These are phyloP conservation scores for Syzygium malaccense DNA, from an alignment of 441 rosid genomes.

Conservation along the genomic window DNA sequence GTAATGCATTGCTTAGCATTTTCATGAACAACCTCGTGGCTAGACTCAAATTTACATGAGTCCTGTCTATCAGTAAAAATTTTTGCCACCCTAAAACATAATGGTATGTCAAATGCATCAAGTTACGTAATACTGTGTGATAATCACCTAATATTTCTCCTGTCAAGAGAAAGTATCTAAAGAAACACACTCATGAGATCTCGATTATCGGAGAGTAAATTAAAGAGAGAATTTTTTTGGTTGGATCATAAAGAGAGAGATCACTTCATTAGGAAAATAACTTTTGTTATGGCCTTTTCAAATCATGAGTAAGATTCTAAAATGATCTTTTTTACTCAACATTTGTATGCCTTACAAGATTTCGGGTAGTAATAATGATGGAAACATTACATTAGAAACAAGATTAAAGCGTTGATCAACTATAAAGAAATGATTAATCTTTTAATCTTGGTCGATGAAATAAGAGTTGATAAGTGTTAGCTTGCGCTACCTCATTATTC, in stretches of 20 bases:
- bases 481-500: not conserved
- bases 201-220: not conserved
- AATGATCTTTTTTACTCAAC: not conserved
- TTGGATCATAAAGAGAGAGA: not conserved
- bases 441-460: not conserved
- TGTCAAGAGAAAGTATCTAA: not conserved
- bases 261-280: not conserved
- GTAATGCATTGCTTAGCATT: not conserved
- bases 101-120: not conserved
- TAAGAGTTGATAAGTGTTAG: not conserved
- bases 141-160: not conserved
- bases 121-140: not conserved
- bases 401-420: not conserved
- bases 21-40: not conserved
- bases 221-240: not conserved
- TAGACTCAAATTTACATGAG: not conserved
- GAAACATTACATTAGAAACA: not conserved
- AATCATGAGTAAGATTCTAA: not conserved
- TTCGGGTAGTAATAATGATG: not conserved
- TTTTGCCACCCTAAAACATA: not conserved
- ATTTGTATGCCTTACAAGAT: not conserved
- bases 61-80: not conserved
- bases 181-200: not conserved
- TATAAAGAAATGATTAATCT: not conserved
- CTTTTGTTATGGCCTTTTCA: not conserved